Conservation (phyloP, 495 filamentous ascomycete genomes). For the Penicillium argentinense region DNA sequence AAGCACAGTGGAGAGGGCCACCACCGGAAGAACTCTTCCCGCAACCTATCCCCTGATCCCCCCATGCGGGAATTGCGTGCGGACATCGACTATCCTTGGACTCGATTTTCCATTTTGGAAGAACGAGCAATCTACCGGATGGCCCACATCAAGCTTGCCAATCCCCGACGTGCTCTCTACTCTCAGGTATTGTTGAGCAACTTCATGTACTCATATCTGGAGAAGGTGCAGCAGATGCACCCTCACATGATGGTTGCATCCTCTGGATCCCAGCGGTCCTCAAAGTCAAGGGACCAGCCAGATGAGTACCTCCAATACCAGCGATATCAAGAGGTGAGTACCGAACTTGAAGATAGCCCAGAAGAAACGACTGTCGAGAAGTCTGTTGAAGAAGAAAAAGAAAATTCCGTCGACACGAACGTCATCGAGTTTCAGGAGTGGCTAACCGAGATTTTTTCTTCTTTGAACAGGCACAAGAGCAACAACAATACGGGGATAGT, state of each 20-base stretch:
- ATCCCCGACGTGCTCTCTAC: slow-evolving; percentile 86
- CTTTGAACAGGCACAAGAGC: slow-evolving; percentile 46
- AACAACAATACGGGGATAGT: slow-evolving; percentile 51
- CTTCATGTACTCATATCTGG: slow-evolving; percentile 99
- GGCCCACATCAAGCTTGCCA: slow-evolving; percentile 98
- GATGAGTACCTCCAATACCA: slow-evolving; percentile 64
- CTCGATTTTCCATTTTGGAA: slow-evolving; percentile 90
- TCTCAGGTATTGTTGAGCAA: slow-evolving; percentile 98
- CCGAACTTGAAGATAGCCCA: no score
- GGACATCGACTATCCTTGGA: slow-evolving; percentile 94
- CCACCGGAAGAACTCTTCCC: slow-evolving; percentile 72
- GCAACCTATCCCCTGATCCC: slow-evolving; percentile 79
- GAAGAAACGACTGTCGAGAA: no score
- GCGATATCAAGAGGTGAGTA: slow-evolving; percentile 64
- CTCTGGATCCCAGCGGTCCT: slow-evolving; percentile 55
- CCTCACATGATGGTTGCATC: slow-evolving; percentile 79
- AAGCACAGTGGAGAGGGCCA: slow-evolving; percentile 63
- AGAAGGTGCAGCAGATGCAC: slow-evolving; percentile 98
- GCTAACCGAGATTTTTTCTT: slow-evolving; percentile 6
- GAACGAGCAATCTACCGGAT: slow-evolving; percentile 97
- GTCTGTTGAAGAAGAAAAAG: no score
- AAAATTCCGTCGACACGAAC: background rate
- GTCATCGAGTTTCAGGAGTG: background rate
- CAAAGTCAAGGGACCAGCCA: slow-evolving; percentile 64
- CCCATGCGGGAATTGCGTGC: slow-evolving; percentile 67